Base-by-base conservation (phyloP, 345 rosid genomes). In the Boechera divaricarpa region DNA sequence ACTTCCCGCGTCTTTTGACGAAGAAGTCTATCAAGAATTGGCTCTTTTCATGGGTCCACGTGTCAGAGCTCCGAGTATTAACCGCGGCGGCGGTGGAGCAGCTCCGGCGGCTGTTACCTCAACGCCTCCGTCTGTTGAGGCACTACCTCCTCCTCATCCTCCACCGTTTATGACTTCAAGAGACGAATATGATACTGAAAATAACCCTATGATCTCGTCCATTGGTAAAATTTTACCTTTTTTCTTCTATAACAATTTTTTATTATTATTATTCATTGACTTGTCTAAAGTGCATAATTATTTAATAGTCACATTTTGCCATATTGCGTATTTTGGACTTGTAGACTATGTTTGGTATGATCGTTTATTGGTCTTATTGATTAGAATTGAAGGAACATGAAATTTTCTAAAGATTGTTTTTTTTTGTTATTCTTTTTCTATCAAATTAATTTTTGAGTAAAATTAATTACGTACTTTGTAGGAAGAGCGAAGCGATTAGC, bases 1-100 rank as follows among this genome's bases (percentile, higher is more conserved):
- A 42, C 82, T 95, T 67, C 99, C 99, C 5, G 99, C 99, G 63
- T 95, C 99, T 31, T 95, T 95, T 63, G 99, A 95, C 8, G 99
- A 95, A 77, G 90, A 95, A 80, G 99, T 95, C 7, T 95, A 88
- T 44, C 94, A 95, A 69, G 99, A 95, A 78, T 81, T 95, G 74
- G 79, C 98, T 62, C 94, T 86, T 76, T 95, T 92, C 84, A 95
- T 95, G 96, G 97, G 96, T 6, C 80, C 96, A 45, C 87, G 97
- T 28, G 84, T 85, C 77, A 85, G 98, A 80, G 73, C 87, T 71
- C 79, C 95, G 42, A 59, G 69, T 58, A 6, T 78, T 0, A 60
- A 32, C 36, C 73, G 57, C 15, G 32, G 78, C 56, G 55, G 76
- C 58, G 61, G 77, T 36, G 48, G 47, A 10, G 66, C 72, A 62